phyloP scores from a whole-genome alignment of 2,329 filamentous ascomycete genomes.

The Alternaria triticina region DNA sequence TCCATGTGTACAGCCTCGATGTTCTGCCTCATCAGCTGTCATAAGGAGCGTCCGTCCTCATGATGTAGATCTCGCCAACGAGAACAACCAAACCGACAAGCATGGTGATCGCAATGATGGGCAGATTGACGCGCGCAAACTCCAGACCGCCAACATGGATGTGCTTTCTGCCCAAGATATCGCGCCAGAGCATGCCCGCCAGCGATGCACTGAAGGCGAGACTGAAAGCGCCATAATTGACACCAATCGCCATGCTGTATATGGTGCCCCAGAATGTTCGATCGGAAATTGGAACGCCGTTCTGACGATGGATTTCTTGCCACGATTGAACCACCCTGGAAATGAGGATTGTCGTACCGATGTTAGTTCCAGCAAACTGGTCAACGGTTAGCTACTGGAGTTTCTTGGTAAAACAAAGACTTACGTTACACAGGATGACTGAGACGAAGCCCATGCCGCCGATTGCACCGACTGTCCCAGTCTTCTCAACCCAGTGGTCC shows the following conservation, averaged over 20 bases:
- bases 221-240: conserved; percentile 78
- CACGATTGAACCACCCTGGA: conserved; percentile 74
- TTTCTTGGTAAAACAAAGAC: conserved; percentile 39
- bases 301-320: conserved; percentile 63
- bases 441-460: conserved; percentile 77
- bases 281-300: conserved; percentile 61
- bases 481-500: conserved; percentile 74
- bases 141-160: conserved; percentile 69
- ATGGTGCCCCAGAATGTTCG: conserved; percentile 76
- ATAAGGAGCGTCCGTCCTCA: conserved; percentile 42
- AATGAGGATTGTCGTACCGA: conserved; percentile 75
- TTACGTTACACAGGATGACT: conserved; percentile 73
- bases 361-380: conserved; percentile 78
- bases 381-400: background rate
- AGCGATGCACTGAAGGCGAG: conserved; percentile 74
- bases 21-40: background rate
- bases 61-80: conserved; percentile 69
- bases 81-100: conserved; percentile 67
- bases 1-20: background rate
- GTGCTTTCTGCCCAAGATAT: conserved; percentile 72
- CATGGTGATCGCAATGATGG: conserved; percentile 74
- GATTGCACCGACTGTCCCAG: conserved; percentile 71
- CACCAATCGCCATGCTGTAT: conserved; percentile 73
- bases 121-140: conserved; percentile 72
- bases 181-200: conserved; percentile 74